Base-by-base conservation (phyloP, 257 asterid species). In the Sherardia arvensis region DNA sequence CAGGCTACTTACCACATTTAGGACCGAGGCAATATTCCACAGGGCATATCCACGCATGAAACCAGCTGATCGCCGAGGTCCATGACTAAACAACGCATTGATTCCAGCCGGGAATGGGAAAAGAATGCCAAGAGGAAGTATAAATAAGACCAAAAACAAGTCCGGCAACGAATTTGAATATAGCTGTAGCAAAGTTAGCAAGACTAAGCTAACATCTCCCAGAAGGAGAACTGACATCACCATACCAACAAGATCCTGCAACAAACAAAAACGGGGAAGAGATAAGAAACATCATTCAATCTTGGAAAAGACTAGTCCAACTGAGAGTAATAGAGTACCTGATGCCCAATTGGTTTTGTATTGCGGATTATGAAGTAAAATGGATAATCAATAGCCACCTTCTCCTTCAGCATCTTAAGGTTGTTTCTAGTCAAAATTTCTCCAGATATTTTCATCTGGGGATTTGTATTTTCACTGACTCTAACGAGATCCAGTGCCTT, bases 201-300 rank as follows among this genome's bases (percentile, higher is more conserved):
- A 80, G 66, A 90, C 94, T 74, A 90, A 77, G 83, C 94, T 85
- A 83, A 90, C 79, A 85, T 90, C 97, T 80, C 88, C 97, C 68
- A 90, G 62, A 67, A 90, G 87, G 64, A 90, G 87, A 66, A 83
- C 71, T 15, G 95, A 90, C 77, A 87, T 80, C 61, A 81, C 75
- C 79, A 90, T 82, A 65, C 94, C 97, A 66, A 90, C 93, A 61
- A 90, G 87, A 76, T 85, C 95, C 97, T 90, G 91, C 84, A 78
- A 74, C 43, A 60, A 69, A 53, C 62, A 59, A 62, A 72, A 38
- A 59, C 4, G 25, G 61, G 55, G 49, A 73, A 62, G 49, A 75
- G 60, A 40, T n/a, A n/a, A n/a, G n/a, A n/a, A n/a, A n/a, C n/a
- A n/a, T n/a, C n/a, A n/a, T n/a, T n/a, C n/a, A n/a, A n/a, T n/a